Evolutionary conservation across 257 asterid species (phyloP), one percentile per base, ranked within the genome.

Genomic region (Coffea canephora): DNA sequence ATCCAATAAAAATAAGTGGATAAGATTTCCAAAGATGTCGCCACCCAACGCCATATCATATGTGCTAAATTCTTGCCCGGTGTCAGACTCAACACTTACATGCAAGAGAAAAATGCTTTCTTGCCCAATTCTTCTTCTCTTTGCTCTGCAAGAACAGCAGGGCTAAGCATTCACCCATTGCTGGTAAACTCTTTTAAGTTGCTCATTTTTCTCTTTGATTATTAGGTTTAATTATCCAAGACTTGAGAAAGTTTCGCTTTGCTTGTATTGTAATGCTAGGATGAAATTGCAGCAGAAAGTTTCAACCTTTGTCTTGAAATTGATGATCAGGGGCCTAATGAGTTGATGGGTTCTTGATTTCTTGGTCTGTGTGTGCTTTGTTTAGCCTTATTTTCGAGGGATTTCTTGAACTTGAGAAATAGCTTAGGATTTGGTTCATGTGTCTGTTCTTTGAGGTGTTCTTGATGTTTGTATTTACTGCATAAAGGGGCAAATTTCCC

Each of bases 1-100:
- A 31, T 66, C 52, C 74, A 31, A 49, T 49, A 2, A 49, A 52
- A 48, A 66, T 19, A 31, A 10, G 77, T 45, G 82, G 82, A 79
- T 79, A 71, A 73, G 82, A 79, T 78, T 70, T n/a, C 67, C 72
- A 55, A 11, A 21, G 43, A 27, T 23, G 57, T 70, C 14, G 74
- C 36, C 74, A 8, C 36, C 54, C 45, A 0, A 10, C 41, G n/a
- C 74, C 80, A 43, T 62, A 3, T 69, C 80, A 43, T 62, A 3
- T 69, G 49, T n/a, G 25, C 45, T 76, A 14, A 61, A 6, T 68
- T 12, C 73, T 27, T 21, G 46, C 55, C 50, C 65, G 16, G 67
- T 73, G 18, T 34, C 31, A 6, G 21, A 14, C 8, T 5, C 45
- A 0, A 4, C 13, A n/a, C 8, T 7, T 57, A 10, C 64, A 45